Conservation (phyloP, 2,329 filamentous ascomycete species). For the Diaporthe humulicola region DNA sequence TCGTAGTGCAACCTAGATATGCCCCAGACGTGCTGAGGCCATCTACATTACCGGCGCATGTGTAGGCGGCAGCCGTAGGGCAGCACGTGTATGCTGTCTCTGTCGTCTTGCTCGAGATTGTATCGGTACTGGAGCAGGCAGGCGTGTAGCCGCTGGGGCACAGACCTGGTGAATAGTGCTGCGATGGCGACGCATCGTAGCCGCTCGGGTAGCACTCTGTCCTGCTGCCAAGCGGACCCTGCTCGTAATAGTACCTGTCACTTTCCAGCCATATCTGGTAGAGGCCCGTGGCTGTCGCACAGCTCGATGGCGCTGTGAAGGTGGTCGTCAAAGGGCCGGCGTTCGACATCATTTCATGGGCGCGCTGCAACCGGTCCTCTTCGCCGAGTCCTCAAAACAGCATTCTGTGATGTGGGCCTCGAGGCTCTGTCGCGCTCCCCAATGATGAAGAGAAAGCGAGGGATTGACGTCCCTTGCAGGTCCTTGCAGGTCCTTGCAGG, state of each 20-base stretch:
- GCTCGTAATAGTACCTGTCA: slow-evolving; percentile 42
- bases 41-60: slow-evolving; percentile 37
- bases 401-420: background rate
- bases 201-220: slow-evolving; percentile 45
- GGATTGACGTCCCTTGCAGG: background rate
- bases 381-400: slow-evolving; percentile 36
- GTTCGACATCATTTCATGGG: slow-evolving; percentile 39
- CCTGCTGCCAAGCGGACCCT: slow-evolving; percentile 45
- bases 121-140: slow-evolving; percentile 44
- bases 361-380: slow-evolving; percentile 7
- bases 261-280: slow-evolving; percentile 44
- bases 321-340: slow-evolving; percentile 48
- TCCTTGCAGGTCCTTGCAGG: background rate
- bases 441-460: background rate
- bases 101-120: slow-evolving; percentile 38
- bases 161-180: slow-evolving; percentile 47
- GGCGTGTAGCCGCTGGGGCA: slow-evolving; percentile 47
- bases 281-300: slow-evolving; percentile 43
- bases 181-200: slow-evolving; percentile 44
- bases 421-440: slow-evolving; percentile 2
- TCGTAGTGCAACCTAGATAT: slow-evolving; percentile 44
- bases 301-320: slow-evolving; percentile 45
- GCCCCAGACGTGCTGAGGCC: background rate
- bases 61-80: slow-evolving; percentile 44
- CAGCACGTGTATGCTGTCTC: slow-evolving; percentile 48